These are phyloP conservation scores for Arctium minus DNA, from an alignment of 129 eudicot species.

Conservation along the genomic window DNA sequence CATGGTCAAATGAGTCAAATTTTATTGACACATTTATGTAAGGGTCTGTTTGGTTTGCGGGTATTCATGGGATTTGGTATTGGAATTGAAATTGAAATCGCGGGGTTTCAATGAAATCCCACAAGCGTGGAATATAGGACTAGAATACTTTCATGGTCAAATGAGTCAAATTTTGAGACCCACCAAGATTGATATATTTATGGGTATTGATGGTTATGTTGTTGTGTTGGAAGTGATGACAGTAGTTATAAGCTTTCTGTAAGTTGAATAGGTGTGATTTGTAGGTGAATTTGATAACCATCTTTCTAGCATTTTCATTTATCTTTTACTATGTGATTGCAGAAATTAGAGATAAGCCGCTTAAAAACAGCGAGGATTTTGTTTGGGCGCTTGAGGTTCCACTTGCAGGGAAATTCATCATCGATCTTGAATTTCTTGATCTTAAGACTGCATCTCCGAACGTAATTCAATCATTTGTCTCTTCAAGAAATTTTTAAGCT, in stretches of 20 bases:
- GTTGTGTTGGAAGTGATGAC: neutral
- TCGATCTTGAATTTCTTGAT: conserved; percentile 95
- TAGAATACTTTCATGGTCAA: neutral
- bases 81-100: too few species aligned
- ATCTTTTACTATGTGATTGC: conserved; percentile 18
- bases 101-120: too few species aligned
- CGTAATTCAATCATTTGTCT: conserved; percentile 31
- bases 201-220: neutral
- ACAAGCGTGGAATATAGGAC: too few species aligned
- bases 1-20: neutral
- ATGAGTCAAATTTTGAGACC: neutral
- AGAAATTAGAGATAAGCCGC: conserved; percentile 80
- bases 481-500: neutral
- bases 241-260: neutral
- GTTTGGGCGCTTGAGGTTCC: conserved; percentile 89
- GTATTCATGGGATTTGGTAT: too few species aligned
- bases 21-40: neutral
- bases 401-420: conserved; percentile 77
- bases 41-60: too few species aligned
- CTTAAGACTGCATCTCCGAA: conserved; percentile 63
- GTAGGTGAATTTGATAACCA: neutral
- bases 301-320: neutral
- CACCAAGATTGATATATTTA: neutral
- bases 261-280: neutral
- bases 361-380: conserved; percentile 80